Percentiles rank a stretch among this genome's conserved stretches.
Evolutionary conservation across 164 flowering plant species (phyloP).

Genomic region (Vitis amurensis): DNA sequence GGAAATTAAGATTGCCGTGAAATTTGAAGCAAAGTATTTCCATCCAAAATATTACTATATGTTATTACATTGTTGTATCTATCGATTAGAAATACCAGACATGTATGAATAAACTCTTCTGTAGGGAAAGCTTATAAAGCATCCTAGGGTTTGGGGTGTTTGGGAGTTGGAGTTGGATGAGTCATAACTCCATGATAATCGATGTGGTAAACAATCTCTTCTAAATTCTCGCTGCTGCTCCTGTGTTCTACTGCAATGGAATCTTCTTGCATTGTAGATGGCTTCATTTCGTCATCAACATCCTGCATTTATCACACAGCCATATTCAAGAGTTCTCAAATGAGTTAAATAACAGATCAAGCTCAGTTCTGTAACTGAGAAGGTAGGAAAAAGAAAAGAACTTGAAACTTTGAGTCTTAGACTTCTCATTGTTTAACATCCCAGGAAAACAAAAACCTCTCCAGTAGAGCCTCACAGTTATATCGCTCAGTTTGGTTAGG

Average conservation of each 20-base stretch:
- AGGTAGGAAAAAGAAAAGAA: not conserved
- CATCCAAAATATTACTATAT: too few relatives aligned
- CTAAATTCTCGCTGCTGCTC: slow-evolving; percentile 17
- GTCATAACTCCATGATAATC: slow-evolving; percentile 75
- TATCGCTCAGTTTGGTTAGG: too few relatives aligned
- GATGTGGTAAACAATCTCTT: slow-evolving; percentile 49
- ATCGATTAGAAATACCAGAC: too few relatives aligned
- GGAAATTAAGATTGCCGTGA: too few relatives aligned
- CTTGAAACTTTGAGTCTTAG: not conserved
- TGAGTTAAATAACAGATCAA: not conserved
- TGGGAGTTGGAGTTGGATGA: slow-evolving; percentile 66
- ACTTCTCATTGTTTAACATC: too few relatives aligned
- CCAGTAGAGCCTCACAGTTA: too few relatives aligned
- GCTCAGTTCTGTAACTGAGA: not conserved
- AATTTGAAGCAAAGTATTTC: too few relatives aligned
- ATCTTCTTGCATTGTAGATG: slow-evolving; percentile 9
- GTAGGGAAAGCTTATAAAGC: too few relatives aligned
- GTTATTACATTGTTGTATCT: too few relatives aligned
- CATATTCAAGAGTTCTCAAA: not conserved
- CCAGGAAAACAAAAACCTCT: too few relatives aligned
- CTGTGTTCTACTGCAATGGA: not conserved
- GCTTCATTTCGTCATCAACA: slow-evolving; percentile 5
- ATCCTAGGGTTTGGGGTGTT: slow-evolving; percentile 43
- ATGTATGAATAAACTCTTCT: too few relatives aligned
- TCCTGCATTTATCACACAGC: slow-evolving; percentile 27